Conservation (phyloP, 305 asterid species). For the Solanum hybrid region DNA sequence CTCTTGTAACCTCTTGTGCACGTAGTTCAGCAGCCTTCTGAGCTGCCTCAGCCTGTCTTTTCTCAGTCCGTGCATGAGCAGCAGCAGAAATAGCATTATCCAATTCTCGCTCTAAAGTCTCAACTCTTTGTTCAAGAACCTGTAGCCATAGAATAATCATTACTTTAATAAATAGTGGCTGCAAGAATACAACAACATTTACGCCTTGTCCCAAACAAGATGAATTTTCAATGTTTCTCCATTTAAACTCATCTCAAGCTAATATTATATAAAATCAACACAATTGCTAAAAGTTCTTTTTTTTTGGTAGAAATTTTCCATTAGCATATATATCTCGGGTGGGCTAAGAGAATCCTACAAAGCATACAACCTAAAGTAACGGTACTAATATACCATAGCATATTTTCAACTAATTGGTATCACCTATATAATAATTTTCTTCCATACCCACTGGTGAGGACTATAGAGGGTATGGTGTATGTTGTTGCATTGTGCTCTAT, state of each 20-base stretch:
- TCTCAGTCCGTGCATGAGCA: constrained; percentile 84
- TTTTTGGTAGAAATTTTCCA: neutral
- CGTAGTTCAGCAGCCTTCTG: constrained; percentile 86
- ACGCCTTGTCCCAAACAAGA: neutral
- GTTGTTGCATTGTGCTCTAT: neutral
- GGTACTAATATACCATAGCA: neutral
- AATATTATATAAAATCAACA: neutral
- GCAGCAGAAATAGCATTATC: constrained; percentile 94
- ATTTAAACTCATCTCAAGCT: neutral
- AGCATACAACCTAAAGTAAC: neutral
- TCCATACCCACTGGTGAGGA: neutral
- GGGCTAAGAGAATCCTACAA: neutral
- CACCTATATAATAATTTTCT: neutral
- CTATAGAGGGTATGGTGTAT: neutral
- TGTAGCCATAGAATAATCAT: constrained; percentile 18
- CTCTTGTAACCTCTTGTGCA: constrained; percentile 61
- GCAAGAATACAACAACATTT: neutral
- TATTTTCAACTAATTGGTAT: neutral
- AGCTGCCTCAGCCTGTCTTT: constrained; percentile 86
- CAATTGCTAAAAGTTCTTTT: neutral
- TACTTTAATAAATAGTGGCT: neutral
- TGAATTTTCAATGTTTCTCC: neutral
- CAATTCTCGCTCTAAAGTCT: constrained; percentile 76
- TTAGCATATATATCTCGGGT: neutral
- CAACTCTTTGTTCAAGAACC: constrained; percentile 95